These are phyloP conservation scores for Phytophthora ohioensis DNA, from an alignment of 352 stramenopile genomes.

Conservation along the genomic window DNA sequence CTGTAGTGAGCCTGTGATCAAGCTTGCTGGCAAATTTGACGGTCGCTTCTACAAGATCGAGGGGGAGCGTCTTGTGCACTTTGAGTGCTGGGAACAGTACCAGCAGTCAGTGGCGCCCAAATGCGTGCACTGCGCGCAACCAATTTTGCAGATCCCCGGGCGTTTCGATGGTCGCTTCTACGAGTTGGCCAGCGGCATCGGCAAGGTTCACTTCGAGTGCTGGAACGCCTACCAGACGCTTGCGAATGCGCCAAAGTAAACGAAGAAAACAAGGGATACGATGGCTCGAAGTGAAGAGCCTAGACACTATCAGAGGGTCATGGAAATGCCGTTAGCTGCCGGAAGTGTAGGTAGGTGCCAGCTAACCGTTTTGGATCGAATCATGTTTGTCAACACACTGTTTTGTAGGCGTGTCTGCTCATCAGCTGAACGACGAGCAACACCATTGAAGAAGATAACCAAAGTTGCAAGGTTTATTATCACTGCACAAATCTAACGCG, in stretches of 20 bases:
- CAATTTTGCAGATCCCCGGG: conserved; percentile 77
- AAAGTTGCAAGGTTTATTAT: conserved; percentile 24
- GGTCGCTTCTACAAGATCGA: conserved; percentile 90
- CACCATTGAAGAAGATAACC: conserved; percentile 1
- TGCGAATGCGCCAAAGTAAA: conserved; percentile 37
- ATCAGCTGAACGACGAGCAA: too few relatives aligned
- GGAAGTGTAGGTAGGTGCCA: conserved; percentile 11
- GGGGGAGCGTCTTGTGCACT: conserved; percentile 74
- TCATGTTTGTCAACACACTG: conserved; percentile 1
- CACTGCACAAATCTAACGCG: conserved; percentile 29
- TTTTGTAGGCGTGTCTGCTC: neutral
- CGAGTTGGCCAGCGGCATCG: conserved; percentile 73
- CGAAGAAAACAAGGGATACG: neutral
- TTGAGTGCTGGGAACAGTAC: conserved; percentile 89
- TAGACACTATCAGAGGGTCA: conserved; percentile 4
- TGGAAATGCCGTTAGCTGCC: conserved; percentile 10
- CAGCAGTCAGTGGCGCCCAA: conserved; percentile 76
- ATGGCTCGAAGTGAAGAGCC: conserved; percentile 33
- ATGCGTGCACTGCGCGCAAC: conserved; percentile 78
- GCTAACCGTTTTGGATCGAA: conserved; percentile 23
- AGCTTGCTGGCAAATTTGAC: conserved; percentile 75
- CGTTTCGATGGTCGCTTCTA: conserved; percentile 88
- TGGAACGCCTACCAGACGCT: conserved; percentile 80
- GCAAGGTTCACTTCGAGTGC: conserved; percentile 90
- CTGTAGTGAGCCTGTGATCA: conserved; percentile 74